A percentile compares a stretch with the other conserved stretches of the same genome.
Conservation (phyloP, 306 rosid species). For the Dryas octopetala region DNA sequence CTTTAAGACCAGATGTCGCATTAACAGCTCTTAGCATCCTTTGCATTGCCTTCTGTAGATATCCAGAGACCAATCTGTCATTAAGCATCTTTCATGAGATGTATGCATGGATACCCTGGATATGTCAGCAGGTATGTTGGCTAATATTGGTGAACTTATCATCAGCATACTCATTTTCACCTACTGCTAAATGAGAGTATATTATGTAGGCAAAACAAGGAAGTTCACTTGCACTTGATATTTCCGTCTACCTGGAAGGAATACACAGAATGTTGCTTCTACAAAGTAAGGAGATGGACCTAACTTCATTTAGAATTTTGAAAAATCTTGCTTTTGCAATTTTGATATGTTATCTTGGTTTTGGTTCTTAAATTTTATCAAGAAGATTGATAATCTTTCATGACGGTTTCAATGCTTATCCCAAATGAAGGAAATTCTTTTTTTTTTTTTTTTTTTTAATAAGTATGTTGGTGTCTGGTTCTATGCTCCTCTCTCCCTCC, state of each 20-base stretch:
- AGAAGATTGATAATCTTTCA: not conserved
- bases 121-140: constrained; percentile 66
- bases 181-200: constrained; percentile 29
- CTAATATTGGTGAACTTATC: constrained; percentile 29
- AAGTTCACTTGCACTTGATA: constrained; percentile 42
- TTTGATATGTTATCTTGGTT: constrained; percentile 19
- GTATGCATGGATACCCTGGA: constrained; percentile 84
- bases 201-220: constrained; percentile 61
- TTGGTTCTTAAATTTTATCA: constrained; percentile 28
- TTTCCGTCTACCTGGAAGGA: constrained; percentile 79
- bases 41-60: constrained; percentile 64
- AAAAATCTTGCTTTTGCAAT: constrained; percentile 22
- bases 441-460: not conserved
- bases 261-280: constrained; percentile 71
- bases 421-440: constrained; percentile 2
- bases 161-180: constrained; percentile 18
- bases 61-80: constrained; percentile 66
- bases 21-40: constrained; percentile 82
- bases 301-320: constrained; percentile 18
- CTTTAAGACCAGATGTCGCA: constrained; percentile 57
- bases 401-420: not conserved
- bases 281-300: constrained; percentile 59
- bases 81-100: constrained; percentile 63
- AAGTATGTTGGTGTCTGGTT: not conserved
- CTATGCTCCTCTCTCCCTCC: not conserved